Evolutionary conservation across 352 stramenopile species (phyloP), one percentile per base, ranked within the genome.

Genomic region (Phytopythium cucurbitacearum): DNA sequence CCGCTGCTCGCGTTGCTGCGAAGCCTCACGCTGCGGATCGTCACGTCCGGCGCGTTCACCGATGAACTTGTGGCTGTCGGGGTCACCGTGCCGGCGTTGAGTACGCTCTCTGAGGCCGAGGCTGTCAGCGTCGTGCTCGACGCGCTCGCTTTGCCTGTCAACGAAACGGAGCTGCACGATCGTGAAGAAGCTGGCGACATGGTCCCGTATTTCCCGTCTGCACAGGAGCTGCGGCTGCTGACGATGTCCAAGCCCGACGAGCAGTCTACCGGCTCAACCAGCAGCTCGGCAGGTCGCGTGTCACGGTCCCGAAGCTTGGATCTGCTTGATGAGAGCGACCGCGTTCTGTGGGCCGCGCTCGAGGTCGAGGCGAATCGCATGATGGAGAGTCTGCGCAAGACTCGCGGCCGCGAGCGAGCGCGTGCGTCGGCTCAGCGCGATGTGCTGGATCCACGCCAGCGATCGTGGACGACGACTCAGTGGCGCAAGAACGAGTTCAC

Each of bases 281-380:
- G 10, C 43, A 49, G 16, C 1, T 28, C 21, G 21, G 21, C 21
- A 28, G 21, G 21, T 28, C 21, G 21, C 21, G 21, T 28, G 21
- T 28, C 21, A 2, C 21, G 21, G 21, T 28, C 21, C 21, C 21
- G 21, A 28, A 28, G 21, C 21, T 28, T 28, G 21, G 21, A 28
- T 28, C 21, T 51, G 45, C 53, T 69, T 40, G 78, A 92, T 21
- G 69, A 78, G 0, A 62, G 60, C 28, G 77, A 89, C 41, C 69
- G 71, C 1, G 68, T 87, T 3, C 48, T 92, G 15, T 88, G 74
- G 71, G 85, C 85, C 47, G 80, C 78, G 8, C 66, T 91, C 1
- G 80, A 93, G 62, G 85, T 94, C 0, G 85, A 94, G 60, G 82
- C 92, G 40, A 90, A 88, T 40, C 65, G 81, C 1, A 87, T 91